These are phyloP conservation scores for Picea mariana DNA, from an alignment of 83 land plant species.

Conservation along the genomic window DNA sequence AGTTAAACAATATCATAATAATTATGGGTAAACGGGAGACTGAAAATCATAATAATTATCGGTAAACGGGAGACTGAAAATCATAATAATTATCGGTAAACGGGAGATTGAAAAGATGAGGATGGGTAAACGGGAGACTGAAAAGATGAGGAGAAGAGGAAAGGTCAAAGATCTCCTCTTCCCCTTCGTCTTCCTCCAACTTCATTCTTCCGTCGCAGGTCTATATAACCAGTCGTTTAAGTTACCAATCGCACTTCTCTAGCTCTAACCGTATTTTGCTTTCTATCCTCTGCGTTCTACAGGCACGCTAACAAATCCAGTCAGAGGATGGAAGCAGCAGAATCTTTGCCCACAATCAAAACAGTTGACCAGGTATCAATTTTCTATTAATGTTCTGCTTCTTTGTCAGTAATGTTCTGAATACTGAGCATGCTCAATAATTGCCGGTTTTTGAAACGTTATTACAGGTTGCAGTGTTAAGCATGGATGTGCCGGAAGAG, in stretches of 20 bases:
- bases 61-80: no score
- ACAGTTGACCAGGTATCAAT: not conserved
- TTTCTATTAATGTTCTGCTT: not conserved
- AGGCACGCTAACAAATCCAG: not conserved
- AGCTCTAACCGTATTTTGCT: not conserved
- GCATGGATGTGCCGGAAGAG: not conserved
- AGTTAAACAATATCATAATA: no score
- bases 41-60: no score
- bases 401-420: not conserved
- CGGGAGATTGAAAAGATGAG: no score
- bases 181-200: not conserved
- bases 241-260: no score
- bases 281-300: not conserved
- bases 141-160: not conserved
- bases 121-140: not conserved
- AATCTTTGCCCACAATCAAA: not conserved
- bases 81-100: no score
- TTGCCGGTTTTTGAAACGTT: not conserved
- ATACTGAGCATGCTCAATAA: not conserved
- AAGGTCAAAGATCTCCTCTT: not conserved
- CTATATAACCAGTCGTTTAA: not conserved
- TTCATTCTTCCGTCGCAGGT: not conserved
- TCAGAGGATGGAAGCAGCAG: slow-evolving; percentile 16
- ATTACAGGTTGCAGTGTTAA: not conserved
- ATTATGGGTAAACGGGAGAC: no score